A percentile compares a stretch with the other conserved stretches of the same genome.
Conservation (phyloP, 179 eudicot genomes). For the Spinacia oleracea region DNA sequence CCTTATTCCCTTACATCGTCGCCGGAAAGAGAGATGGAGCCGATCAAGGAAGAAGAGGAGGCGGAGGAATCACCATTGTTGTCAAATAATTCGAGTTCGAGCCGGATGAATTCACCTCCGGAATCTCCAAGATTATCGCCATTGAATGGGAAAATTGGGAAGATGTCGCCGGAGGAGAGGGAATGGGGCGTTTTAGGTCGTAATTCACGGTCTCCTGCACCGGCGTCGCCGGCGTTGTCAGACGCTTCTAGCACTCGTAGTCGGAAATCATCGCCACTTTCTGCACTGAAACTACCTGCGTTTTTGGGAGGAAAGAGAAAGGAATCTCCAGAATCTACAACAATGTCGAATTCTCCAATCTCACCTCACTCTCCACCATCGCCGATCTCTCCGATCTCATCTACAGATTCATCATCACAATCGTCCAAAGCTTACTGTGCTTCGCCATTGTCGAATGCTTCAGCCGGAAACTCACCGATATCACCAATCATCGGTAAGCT, state of each 20-base stretch:
- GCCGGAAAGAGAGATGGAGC: conserved; percentile 43
- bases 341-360: conserved; percentile 30
- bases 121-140: conserved; percentile 54
- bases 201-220: conserved; percentile 7
- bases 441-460: conserved; percentile 39
- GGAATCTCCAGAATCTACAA: conserved; percentile 31
- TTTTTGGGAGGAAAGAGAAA: conserved; percentile 39
- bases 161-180: conserved; percentile 32
- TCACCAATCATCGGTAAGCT: conserved; percentile 11
- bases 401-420: conserved; percentile 20
- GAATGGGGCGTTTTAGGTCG: conserved; percentile 39
- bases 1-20: conserved; percentile 44
- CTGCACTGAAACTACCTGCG: conserved; percentile 37
- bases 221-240: conserved; percentile 35
- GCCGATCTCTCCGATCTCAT: conserved; percentile 43
- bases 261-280: conserved; percentile 37
- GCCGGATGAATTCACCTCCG: conserved; percentile 37
- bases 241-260: conserved; percentile 29
- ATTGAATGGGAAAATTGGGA: conserved; percentile 36
- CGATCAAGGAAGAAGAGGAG: conserved; percentile 43
- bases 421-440: conserved; percentile 35
- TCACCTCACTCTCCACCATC: conserved; percentile 37
- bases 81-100: conserved; percentile 42
- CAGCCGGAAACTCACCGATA: conserved; percentile 17
- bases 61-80: conserved; percentile 51